Conservation (phyloP, 2,329 filamentous ascomycete genomes). For the Orbilia brochopaga region DNA sequence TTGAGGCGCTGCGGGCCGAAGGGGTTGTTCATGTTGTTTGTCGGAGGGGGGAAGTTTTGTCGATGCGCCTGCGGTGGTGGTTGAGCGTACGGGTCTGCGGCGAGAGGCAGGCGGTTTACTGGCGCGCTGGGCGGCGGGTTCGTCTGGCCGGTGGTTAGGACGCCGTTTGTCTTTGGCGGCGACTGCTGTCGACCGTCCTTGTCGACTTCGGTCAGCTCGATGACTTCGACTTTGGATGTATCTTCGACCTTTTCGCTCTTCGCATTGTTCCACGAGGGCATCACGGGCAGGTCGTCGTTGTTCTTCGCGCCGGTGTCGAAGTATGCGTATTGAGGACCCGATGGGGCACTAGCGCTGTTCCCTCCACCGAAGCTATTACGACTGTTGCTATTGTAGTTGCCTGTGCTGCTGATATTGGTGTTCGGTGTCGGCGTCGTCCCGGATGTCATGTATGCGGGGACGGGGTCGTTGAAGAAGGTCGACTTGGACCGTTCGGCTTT, state of each 20-base stretch:
- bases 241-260: constrained; percentile 52
- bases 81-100: constrained; percentile 15
- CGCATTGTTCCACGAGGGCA: constrained; percentile 54
- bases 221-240: constrained; percentile 39
- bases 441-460: constrained; percentile 38
- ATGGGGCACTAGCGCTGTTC: constrained; percentile 23
- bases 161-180: not conserved
- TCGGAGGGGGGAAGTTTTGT: constrained; percentile 31
- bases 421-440: not conserved
- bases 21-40: constrained; percentile 28
- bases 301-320: constrained; percentile 48
- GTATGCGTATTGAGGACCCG: constrained; percentile 53
- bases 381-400: constrained; percentile 2
- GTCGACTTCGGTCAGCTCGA: constrained; percentile 45
- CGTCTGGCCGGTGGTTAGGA: not conserved
- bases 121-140: constrained; percentile 11
- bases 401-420: constrained; percentile 8
- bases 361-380: not conserved
- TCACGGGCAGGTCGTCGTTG: constrained; percentile 53
- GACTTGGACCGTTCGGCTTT: constrained; percentile 37
- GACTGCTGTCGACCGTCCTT: not conserved
- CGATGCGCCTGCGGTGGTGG: constrained; percentile 19
- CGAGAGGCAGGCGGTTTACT: constrained; percentile 19
- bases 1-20: constrained; percentile 47
- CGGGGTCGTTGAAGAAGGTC: constrained; percentile 46